Conservation (phyloP, 2,329 filamentous ascomycete genomes). For the Colletotrichum costaricense region DNA sequence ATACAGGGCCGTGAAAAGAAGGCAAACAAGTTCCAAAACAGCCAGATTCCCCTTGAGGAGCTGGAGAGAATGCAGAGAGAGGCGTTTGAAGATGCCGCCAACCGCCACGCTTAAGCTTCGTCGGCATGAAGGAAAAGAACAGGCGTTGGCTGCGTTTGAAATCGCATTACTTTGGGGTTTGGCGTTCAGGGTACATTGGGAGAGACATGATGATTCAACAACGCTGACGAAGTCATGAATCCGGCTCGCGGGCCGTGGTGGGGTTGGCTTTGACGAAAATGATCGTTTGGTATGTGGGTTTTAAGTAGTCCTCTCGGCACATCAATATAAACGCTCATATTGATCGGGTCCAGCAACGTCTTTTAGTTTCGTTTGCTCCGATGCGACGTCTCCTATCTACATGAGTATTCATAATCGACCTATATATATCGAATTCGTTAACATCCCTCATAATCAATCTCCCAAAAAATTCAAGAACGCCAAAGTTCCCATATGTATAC, state of each 20-base stretch:
- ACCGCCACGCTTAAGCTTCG: slow-evolving; percentile 28
- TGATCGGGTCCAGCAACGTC: background rate
- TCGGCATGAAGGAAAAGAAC: background rate
- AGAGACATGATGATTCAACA: slow-evolving; percentile 12
- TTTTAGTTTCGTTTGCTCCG: slow-evolving; percentile 10
- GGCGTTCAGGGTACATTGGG: slow-evolving; percentile 15
- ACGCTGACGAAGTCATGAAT: slow-evolving; percentile 27
- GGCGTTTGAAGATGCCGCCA: slow-evolving; percentile 72
- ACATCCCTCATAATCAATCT: slow-evolving; percentile 9
- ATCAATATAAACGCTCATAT: background rate
- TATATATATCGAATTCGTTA: slow-evolving; percentile 18
- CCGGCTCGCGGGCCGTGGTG: slow-evolving; percentile 4
- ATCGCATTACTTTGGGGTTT: slow-evolving; percentile 17
- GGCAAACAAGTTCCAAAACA: slow-evolving; percentile 95
- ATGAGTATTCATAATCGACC: slow-evolving; percentile 8
- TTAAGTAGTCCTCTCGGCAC: background rate
- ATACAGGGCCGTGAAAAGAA: slow-evolving; percentile 91
- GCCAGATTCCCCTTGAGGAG: slow-evolving; percentile 91
- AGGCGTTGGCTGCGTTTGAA: slow-evolving; percentile 35
- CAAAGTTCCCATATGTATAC: slow-evolving; percentile 22
- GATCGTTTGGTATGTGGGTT: background rate
- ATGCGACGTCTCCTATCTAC: background rate
- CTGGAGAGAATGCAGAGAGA: slow-evolving; percentile 90
- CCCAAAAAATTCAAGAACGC: slow-evolving; percentile 17
- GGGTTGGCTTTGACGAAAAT: background rate